phyloP scores from a whole-genome alignment of 306 rosid genomes.

The Oxytropis ochrocephala region DNA sequence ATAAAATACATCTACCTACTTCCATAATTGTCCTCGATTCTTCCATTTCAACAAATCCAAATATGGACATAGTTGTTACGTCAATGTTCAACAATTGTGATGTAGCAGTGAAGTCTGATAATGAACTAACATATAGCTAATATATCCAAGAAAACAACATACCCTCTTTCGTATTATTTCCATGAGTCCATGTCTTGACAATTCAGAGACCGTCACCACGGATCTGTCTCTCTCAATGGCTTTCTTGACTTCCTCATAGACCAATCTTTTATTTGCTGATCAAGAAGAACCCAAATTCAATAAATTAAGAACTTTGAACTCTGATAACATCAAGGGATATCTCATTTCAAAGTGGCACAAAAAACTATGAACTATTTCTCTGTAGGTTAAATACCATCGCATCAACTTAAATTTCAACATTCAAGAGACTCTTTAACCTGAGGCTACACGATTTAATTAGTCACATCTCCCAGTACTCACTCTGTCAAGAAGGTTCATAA shows the following conservation, averaged over 20 bases:
- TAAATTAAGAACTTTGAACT: conserved; percentile 3
- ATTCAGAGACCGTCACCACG: conserved; percentile 81
- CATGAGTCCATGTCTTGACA: conserved; percentile 94
- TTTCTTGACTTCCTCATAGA: conserved; percentile 92
- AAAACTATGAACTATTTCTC: conserved; percentile 1
- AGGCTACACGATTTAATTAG: not conserved
- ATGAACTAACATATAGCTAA: conserved; percentile 13
- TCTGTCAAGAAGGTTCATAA: not conserved
- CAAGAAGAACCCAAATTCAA: conserved; percentile 26
- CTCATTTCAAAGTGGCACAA: conserved; percentile 7
- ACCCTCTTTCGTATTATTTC: conserved; percentile 98
- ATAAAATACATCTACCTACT: not conserved
- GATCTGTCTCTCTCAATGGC: conserved; percentile 94
- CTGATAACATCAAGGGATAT: conserved; percentile 12
- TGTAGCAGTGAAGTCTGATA: not conserved
- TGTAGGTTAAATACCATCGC: not conserved
- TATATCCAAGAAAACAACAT: conserved; percentile 25
- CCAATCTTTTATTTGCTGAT: conserved; percentile 84
- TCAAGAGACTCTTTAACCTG: not conserved
- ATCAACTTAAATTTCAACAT: conserved; percentile 1
- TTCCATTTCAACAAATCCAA: conserved; percentile 2
- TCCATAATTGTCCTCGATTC: not conserved
- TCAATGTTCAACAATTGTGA: not conserved
- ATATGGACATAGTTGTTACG: not conserved
- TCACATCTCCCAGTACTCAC: not conserved